Conservation (phyloP, 2,329 filamentous ascomycete species). For the Nannizzia gypsea region DNA sequence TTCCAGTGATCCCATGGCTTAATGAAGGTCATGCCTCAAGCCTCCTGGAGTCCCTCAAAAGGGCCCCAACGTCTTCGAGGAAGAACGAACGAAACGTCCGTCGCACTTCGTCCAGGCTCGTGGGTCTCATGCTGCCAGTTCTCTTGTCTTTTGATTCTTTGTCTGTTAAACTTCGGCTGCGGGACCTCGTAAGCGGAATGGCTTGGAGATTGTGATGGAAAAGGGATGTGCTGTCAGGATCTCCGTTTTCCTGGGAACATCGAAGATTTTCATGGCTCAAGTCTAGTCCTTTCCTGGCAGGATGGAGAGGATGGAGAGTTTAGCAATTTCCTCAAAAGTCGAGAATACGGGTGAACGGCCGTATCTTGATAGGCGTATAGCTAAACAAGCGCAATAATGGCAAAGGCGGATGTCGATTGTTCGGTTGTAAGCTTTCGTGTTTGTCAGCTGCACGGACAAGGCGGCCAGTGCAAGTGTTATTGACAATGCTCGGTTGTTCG, state of each 20-base stretch:
- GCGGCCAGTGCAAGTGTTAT: background rate
- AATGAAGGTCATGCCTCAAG: background rate
- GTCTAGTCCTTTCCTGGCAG: background rate
- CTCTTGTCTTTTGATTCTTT: no score
- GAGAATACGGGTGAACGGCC: background rate
- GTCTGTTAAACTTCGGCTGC: background rate
- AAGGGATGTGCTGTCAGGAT: background rate
- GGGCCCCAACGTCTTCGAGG: background rate
- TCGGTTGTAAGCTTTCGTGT: background rate
- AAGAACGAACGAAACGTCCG: background rate
- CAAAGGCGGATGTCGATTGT: background rate
- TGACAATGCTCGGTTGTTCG: background rate
- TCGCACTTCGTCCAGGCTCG: background rate
- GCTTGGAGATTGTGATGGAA: background rate
- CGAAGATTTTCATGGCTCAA: background rate
- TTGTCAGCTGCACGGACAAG: background rate
- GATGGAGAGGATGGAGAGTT: background rate
- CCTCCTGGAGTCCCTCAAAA: background rate
- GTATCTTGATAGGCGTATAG: background rate
- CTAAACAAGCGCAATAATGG: background rate
- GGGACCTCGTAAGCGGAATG: background rate
- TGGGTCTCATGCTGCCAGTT: background rate
- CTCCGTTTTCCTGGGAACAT: background rate
- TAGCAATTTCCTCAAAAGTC: background rate
- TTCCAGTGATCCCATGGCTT: background rate